phyloP scores from a whole-genome alignment of 1,284 basidiomycete species.

The Afroboletus lepidellus region DNA sequence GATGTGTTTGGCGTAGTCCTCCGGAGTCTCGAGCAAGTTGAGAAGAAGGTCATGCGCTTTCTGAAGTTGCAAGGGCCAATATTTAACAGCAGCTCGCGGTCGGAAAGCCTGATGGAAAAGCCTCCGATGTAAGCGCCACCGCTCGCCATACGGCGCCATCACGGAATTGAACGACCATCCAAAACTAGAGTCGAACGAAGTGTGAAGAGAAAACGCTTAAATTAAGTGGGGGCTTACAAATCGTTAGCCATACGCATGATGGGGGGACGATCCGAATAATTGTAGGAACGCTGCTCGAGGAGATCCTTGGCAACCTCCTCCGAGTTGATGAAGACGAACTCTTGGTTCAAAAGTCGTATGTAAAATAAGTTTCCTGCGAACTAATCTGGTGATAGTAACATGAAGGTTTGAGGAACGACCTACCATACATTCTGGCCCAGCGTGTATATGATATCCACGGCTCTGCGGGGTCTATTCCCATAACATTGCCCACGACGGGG shows the following conservation, averaged over 20 bases:
- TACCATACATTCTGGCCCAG: conserved; percentile 28
- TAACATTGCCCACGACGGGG: conserved; percentile 28
- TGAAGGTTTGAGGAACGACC: neutral
- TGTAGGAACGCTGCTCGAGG: too few relatives aligned
- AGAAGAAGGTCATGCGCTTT: conserved; percentile 27
- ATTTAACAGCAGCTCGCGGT: conserved; percentile 18
- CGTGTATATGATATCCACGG: conserved; percentile 31
- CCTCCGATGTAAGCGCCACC: conserved; percentile 32
- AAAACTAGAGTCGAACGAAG: conserved; percentile 14
- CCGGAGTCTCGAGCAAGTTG: conserved; percentile 27
- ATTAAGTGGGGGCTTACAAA: too few relatives aligned
- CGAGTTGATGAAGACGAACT: too few relatives aligned
- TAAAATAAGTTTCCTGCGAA: too few relatives aligned
- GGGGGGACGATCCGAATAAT: too few relatives aligned
- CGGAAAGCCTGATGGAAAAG: conserved; percentile 33
- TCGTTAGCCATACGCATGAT: too few relatives aligned
- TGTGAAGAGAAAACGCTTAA: neutral
- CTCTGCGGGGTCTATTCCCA: conserved; percentile 17
- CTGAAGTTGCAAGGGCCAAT: conserved; percentile 26
- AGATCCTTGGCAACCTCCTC: too few relatives aligned
- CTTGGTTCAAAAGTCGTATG: too few relatives aligned
- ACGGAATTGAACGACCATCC: conserved; percentile 33
- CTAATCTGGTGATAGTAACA: too few relatives aligned
- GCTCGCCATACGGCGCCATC: conserved; percentile 5
- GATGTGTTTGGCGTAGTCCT: conserved; percentile 20